Evolutionary conservation across 305 asterid species (phyloP), one percentile per base, ranked within the genome.

Genomic region (Solanum chacoense): DNA sequence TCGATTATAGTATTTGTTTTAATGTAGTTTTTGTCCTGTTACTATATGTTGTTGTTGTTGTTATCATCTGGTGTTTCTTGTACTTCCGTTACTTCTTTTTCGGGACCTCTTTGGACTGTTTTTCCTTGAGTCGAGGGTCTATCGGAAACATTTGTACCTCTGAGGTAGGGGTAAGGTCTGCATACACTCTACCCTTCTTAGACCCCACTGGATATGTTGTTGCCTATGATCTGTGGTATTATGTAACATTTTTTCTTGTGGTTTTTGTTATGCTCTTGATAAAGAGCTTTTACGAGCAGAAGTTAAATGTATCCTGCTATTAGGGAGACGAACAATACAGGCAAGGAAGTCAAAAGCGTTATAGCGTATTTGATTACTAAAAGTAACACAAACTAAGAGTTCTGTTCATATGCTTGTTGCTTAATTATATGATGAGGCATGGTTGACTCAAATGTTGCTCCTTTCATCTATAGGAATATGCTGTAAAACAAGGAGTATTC

Each of bases 401-500:
- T 71, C 11, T 71, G 11, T 67, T 67, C 65, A 24, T 50, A 69
- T 40, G 63, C 32, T 22, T 73, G 77, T 69, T 63, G 34, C 24
- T 87, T 28, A 45, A 45, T 45, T 45, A 32, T 83, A 26, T 29
- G 40, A n/a, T n/a, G 24, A 29, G 69, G 55, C 7, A 18, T 45
- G 20, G 22, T 24, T 59, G 65, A 73, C 45, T 50, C 78, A 36
- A 26, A 59, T 67, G 72, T 36, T 81, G 40, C 32, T 76, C 67
- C 7, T 40, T 89, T 69, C 42, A 3, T 90, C 31, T 76, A 89
- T 91, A 96, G 98, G 94, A 78, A 81, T 94, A 95, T 78, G 90
- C 91, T 34, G 89, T 91, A 6, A 95, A 95, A 12, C 98, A 94
- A 89, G 98, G 98, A 76, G 87, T 36, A 37, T 91, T 78, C 26